These are phyloP conservation scores for Neofusicoccum laricinum DNA, from an alignment of 2,329 filamentous ascomycete species.

Conservation along the genomic window DNA sequence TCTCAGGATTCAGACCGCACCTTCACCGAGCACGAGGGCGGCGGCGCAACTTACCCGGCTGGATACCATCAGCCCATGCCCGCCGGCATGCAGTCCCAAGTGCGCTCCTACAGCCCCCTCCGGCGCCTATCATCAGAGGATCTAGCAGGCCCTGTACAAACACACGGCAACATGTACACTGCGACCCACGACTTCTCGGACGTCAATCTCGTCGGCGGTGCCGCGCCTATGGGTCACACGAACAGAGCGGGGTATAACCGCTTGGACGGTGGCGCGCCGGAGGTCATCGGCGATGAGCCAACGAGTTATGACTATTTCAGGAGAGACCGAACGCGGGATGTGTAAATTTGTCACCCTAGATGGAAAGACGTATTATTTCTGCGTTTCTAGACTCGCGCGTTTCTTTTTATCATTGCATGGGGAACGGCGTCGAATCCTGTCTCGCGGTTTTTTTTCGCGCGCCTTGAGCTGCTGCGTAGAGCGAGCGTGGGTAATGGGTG, in stretches of 20 bases:
- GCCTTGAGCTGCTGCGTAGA: neutral
- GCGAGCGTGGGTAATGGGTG: neutral
- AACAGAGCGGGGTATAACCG: neutral
- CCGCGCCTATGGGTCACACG: slow-evolving; percentile 13
- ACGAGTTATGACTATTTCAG: slow-evolving; percentile 15
- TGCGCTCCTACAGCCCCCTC: slow-evolving; percentile 42
- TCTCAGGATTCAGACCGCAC: slow-evolving; percentile 28
- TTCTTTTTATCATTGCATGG: neutral
- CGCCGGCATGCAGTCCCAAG: slow-evolving; percentile 17
- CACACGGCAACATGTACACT: neutral
- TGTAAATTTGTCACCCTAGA: neutral
- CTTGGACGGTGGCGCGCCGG: neutral
- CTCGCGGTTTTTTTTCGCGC: neutral
- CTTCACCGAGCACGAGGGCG: neutral
- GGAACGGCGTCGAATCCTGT: neutral
- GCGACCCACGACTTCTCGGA: neutral
- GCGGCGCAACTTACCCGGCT: slow-evolving; percentile 38
- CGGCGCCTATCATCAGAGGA: neutral
- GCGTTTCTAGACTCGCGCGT: neutral
- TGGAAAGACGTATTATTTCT: neutral
- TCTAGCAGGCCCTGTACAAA: neutral
- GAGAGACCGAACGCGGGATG: neutral
- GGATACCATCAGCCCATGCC: slow-evolving; percentile 48
- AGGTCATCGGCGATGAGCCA: neutral
- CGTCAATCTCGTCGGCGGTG: slow-evolving; percentile 10